These are phyloP conservation scores for Ramaria sp. DNA, from an alignment of 768 basidiomycete species.

Conservation along the genomic window DNA sequence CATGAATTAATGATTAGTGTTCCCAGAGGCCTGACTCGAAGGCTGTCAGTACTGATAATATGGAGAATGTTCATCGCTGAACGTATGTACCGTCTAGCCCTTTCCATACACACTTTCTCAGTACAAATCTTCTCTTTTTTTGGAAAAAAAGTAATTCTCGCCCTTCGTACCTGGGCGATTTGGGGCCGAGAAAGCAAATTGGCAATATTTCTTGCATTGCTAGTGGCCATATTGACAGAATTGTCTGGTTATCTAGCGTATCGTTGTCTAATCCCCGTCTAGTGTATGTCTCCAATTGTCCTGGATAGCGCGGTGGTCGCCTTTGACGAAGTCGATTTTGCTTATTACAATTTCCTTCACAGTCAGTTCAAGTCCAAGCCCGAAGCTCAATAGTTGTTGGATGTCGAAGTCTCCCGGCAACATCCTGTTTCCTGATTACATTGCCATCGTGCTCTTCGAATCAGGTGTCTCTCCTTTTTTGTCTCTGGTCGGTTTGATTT, in stretches of 20 bases:
- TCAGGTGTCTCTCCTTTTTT: background rate
- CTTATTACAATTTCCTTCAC: background rate
- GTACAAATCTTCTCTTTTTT: background rate
- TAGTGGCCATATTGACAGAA: background rate
- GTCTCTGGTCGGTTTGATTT: background rate
- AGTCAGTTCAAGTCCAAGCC: background rate
- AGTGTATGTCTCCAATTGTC: slow-evolving; percentile 3
- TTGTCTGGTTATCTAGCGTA: background rate
- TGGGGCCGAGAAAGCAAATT: background rate
- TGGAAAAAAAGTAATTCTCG: slow-evolving; percentile 4
- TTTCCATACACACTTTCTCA: too few species aligned
- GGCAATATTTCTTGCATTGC: background rate
- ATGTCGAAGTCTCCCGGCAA: background rate
- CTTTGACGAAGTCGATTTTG: background rate
- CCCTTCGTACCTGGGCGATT: slow-evolving; percentile 6
- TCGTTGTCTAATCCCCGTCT: background rate
- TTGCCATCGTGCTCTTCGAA: background rate
- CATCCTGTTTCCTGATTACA: background rate
- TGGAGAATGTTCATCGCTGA: background rate
- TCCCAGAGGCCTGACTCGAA: too few species aligned
- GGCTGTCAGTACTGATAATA: background rate
- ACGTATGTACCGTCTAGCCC: background rate
- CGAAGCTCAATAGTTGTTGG: background rate
- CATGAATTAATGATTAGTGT: too few species aligned
- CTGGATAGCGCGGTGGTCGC: too few species aligned